Evolutionary conservation across 441 rosid species (phyloP).

Genomic region (Eugenia klotzschiana): DNA sequence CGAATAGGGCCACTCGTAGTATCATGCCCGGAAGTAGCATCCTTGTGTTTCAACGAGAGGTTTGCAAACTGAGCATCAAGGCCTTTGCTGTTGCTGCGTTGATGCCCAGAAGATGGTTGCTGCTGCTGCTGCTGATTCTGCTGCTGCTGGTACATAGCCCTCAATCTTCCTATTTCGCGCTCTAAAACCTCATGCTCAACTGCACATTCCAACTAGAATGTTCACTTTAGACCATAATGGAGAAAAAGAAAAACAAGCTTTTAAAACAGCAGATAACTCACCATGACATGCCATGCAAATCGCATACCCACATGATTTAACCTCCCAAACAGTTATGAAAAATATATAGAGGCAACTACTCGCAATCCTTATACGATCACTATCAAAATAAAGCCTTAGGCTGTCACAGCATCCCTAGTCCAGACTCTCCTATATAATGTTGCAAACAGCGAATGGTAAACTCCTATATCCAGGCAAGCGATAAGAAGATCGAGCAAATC

Average conservation of each 20-base stretch:
- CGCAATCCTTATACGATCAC: neutral
- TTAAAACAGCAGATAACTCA: neutral
- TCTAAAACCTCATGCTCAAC: slow-evolving; percentile 11
- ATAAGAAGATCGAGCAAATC: neutral
- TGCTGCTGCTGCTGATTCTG: neutral
- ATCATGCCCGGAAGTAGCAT: neutral
- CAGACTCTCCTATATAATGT: neutral
- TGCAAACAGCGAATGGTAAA: neutral
- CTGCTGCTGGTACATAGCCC: neutral
- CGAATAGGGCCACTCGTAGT: neutral
- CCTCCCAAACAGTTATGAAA: neutral
- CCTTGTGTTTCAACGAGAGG: slow-evolving; percentile 4
- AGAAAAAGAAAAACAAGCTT: neutral
- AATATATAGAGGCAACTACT: neutral
- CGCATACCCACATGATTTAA: neutral
- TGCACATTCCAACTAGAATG: neutral
- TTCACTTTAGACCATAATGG: neutral
- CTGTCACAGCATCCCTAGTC: neutral
- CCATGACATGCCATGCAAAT: neutral
- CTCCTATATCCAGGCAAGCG: neutral
- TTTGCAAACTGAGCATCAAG: slow-evolving; percentile 4
- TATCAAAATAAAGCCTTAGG: neutral
- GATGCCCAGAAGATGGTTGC: slow-evolving; percentile 1
- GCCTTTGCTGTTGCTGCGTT: slow-evolving; percentile 2
- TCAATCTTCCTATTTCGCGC: slow-evolving; percentile 4